These are phyloP conservation scores for Leptodontidium sp. DNA, from an alignment of 2,329 filamentous ascomycete genomes.

Conservation along the genomic window DNA sequence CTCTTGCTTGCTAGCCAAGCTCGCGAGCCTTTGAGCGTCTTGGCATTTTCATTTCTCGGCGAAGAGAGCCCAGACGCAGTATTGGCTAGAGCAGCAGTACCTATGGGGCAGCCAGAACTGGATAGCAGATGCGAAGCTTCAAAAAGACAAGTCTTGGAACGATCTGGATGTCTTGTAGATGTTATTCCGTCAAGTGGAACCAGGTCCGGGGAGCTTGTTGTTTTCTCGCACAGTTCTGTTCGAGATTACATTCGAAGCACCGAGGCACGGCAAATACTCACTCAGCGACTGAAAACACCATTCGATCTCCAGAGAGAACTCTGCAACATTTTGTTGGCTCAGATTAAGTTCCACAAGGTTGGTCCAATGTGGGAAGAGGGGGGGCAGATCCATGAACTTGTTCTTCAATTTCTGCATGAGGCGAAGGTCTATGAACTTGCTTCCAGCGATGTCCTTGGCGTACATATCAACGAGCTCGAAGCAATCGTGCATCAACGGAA, in stretches of 20 bases:
- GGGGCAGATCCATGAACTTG: not conserved
- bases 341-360: not conserved
- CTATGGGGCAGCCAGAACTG: not conserved
- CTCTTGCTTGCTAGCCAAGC: conserved; percentile 1
- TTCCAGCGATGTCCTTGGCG: not conserved
- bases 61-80: not conserved
- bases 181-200: not conserved
- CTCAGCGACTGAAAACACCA: not conserved
- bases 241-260: not conserved
- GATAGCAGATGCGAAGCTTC: not conserved
- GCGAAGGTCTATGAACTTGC: not conserved
- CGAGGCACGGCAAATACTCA: not conserved
- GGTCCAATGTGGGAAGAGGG: not conserved
- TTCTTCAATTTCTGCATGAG: not conserved
- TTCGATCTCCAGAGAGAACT: not conserved
- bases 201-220: not conserved
- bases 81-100: not conserved
- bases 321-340: not conserved
- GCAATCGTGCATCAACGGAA: not conserved
- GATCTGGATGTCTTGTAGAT: not conserved
- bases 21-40: not conserved
- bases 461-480: not conserved
- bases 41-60: not conserved
- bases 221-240: not conserved
- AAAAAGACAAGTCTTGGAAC: not conserved